Percentiles rank a stretch among this genome's conserved stretches.
Conservation (phyloP, 257 asterid species). For the Nicotiana undulata region DNA sequence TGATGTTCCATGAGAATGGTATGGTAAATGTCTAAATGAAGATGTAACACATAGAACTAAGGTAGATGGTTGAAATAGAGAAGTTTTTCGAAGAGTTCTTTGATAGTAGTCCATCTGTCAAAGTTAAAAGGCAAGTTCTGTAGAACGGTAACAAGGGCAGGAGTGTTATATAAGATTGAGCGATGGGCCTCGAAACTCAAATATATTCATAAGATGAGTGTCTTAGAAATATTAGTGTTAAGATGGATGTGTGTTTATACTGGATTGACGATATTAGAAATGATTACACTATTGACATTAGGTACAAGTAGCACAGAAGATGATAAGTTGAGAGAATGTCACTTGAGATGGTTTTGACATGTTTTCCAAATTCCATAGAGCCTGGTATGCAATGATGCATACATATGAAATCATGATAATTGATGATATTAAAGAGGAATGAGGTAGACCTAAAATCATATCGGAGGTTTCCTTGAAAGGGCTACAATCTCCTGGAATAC, state of each 20-base stretch:
- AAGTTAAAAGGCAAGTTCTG: not conserved
- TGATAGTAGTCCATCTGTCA: not conserved
- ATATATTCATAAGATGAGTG: not conserved
- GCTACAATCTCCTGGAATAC: not conserved
- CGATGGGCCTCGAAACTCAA: not conserved
- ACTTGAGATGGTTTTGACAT: not conserved
- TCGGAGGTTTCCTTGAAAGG: not conserved
- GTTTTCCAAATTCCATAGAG: not conserved
- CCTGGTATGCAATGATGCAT: not conserved
- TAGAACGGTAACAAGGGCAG: not conserved
- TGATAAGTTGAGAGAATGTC: not conserved
- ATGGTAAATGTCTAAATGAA: not conserved
- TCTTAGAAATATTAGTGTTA: not conserved
- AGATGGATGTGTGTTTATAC: not conserved
- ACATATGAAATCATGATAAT: not conserved
- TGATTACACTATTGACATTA: not conserved
- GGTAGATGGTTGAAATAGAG: not conserved
- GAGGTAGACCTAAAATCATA: not conserved
- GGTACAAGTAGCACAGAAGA: not conserved
- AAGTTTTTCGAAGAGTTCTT: not conserved
- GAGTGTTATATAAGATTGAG: not conserved
- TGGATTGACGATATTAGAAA: not conserved
- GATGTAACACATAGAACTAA: not conserved
- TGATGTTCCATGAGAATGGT: not conserved
- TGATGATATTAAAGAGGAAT: not conserved